A percentile compares a stretch with the other conserved stretches of the same genome.
Conservation (phyloP, 768 basidiomycete genomes). For the Gymnopilus dilepis region DNA sequence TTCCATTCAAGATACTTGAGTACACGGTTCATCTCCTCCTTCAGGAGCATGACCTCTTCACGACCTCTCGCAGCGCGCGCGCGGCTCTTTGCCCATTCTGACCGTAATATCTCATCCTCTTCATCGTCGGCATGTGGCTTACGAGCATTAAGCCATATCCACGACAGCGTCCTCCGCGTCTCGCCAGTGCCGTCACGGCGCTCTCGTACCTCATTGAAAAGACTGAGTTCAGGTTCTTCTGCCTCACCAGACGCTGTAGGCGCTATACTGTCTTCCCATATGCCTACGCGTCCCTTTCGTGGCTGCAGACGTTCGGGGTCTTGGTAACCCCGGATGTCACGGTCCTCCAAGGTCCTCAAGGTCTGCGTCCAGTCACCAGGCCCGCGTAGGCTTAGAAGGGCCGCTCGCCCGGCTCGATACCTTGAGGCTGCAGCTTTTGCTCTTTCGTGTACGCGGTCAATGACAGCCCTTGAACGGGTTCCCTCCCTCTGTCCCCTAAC, state of each 20-base stretch:
- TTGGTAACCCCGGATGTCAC: constrained; percentile 19
- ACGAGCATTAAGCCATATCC: neutral
- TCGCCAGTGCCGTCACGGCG: neutral
- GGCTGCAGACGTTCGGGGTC: constrained; percentile 1
- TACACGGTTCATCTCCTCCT: constrained; percentile 23
- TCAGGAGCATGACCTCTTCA: constrained; percentile 20
- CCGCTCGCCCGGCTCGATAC: constrained; percentile 10
- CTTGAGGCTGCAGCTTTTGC: constrained; percentile 12
- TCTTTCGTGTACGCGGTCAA: no score
- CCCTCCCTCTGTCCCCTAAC: constrained; percentile 17
- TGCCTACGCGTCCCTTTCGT: neutral
- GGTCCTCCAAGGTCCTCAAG: neutral
- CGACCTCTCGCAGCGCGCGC: constrained; percentile 15
- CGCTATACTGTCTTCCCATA: neutral
- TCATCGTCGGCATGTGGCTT: neutral
- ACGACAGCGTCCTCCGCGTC: neutral
- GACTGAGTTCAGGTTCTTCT: neutral
- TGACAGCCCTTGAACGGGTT: constrained; percentile 10
- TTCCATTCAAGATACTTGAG: constrained; percentile 16
- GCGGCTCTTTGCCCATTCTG: constrained; percentile 5
- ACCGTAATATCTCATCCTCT: neutral
- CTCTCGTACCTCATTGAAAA: neutral
- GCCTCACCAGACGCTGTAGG: neutral
- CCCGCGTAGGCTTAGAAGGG: constrained; percentile 7
- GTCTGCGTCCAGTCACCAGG: constrained; percentile 15